Conservation (phyloP, 805 yeast genomes). For the Myxozyma neglecta region DNA sequence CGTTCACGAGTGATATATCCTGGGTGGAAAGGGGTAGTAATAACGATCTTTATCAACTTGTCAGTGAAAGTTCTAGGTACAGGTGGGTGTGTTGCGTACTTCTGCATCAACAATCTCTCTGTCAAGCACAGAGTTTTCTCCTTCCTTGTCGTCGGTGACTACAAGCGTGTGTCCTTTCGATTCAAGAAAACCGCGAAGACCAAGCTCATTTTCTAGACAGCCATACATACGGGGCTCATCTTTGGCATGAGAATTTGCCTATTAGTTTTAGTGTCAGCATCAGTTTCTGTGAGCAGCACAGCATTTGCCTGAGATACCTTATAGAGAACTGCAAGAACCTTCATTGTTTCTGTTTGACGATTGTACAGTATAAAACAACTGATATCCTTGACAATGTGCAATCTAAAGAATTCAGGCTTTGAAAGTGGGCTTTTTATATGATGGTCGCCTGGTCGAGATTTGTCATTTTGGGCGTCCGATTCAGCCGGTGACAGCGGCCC, state of each 20-base stretch:
- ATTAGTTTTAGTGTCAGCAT: not conserved
- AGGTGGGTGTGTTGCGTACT: conserved; percentile 27
- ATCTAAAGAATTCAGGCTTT: not conserved
- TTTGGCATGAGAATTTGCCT: conserved; percentile 48
- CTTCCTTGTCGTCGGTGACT: conserved; percentile 69
- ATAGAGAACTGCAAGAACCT: conserved; percentile 43
- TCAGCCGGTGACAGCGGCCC: conserved; percentile 4
- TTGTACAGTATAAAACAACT: not conserved
- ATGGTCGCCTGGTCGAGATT: not conserved
- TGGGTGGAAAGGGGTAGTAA: conserved; percentile 83
- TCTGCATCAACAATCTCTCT: conserved; percentile 69
- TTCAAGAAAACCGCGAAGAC: conserved; percentile 64
- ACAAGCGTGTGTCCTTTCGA: conserved; percentile 65
- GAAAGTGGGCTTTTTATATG: not conserved
- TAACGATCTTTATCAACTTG: conserved; percentile 46
- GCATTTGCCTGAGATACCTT: conserved; percentile 6
- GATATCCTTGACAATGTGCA: not conserved
- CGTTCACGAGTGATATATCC: conserved; percentile 70
- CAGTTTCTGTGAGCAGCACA: not conserved
- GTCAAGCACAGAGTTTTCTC: conserved; percentile 58
- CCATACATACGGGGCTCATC: conserved; percentile 66
- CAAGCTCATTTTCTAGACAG: conserved; percentile 72
- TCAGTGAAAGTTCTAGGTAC: too few relatives aligned
- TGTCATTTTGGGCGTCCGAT: not conserved
- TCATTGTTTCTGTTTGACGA: conserved; percentile 10